Base-by-base conservation (phyloP, 805 yeast genomes). In the Kregervanrija fluxuum region DNA sequence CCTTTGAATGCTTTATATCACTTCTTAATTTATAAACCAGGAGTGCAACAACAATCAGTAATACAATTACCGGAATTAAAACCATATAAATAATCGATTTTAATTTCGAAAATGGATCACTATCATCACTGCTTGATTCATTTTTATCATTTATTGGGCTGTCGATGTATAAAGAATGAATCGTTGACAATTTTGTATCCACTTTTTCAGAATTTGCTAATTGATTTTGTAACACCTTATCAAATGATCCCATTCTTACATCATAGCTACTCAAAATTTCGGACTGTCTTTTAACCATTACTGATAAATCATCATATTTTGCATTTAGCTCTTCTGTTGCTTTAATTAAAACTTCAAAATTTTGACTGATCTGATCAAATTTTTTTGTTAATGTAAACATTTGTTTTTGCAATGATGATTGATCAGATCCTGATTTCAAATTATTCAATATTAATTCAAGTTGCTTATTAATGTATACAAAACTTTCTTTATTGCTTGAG, bases 1-100 rank as follows among this genome's bases (percentile, higher is more conserved):
- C 66, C 50, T 80, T 80, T 8, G 82, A 66, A 54, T 77, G 82
- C 53, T 77, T 80, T 45, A 80, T 77, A 50, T 80, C 85, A 50
- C 69, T 76, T 64, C 84, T 74, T 37, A 80, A 62, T 55, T 77
- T 70, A 57, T 71, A 73, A 16, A 78, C 70, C 48, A 75, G 66
- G 33, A 71, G 59, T 14, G 73, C 67, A 44, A 78, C 63, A 1
- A 68, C 61, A 3, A 69, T 49, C 28, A 74, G 51, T 5, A 71
- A 61, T 9, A 67, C 43, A 9, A 71, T 54, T 15, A 76, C 56
- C 2, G 75, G 72, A 16, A 75, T 50, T 44, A 62, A 47, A 28
- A 58, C 43, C 10, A 56, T 37, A 43, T 55, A 59, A 28, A 59
- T 42, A 14, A 49, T 45, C 11, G 50, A 41, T 10, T 43, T 37